phyloP scores from a whole-genome alignment of 164 flowering plant species.

The Kingdonia uniflora region DNA sequence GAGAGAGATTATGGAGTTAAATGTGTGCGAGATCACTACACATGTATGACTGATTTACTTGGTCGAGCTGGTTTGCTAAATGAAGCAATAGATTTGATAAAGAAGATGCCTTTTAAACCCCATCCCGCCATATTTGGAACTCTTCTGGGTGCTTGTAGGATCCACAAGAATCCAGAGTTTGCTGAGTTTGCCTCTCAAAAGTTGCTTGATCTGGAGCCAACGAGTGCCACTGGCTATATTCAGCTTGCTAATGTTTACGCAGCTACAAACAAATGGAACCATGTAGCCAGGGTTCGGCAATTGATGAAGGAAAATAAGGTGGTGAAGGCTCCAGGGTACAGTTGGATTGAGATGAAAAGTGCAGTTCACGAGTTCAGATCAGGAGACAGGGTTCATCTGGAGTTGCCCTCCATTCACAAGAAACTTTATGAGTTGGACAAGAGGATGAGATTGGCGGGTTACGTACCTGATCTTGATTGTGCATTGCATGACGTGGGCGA shows the following conservation, averaged over 20 bases:
- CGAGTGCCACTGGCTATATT: slow-evolving; percentile 34
- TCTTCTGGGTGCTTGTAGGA: slow-evolving; percentile 26
- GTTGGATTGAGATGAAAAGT: slow-evolving; percentile 63
- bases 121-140: slow-evolving; percentile 22
- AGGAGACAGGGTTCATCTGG: slow-evolving; percentile 48
- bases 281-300: slow-evolving; percentile 37
- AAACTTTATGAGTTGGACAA: slow-evolving; percentile 46
- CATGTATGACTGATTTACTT: slow-evolving; percentile 28
- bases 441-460: slow-evolving; percentile 52
- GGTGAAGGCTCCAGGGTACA: slow-evolving; percentile 58
- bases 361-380: slow-evolving; percentile 66
- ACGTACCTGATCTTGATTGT: slow-evolving; percentile 40
- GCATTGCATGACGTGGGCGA: slow-evolving; percentile 54
- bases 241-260: slow-evolving; percentile 74
- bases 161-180: slow-evolving; percentile 21
- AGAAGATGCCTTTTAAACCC: slow-evolving; percentile 19
- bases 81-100: slow-evolving; percentile 18
- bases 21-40: slow-evolving; percentile 20
- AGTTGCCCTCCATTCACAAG: slow-evolving; percentile 31
- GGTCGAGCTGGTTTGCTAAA: slow-evolving; percentile 25
- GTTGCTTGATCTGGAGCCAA: slow-evolving; percentile 17
- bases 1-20: slow-evolving; percentile 14
- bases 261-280: slow-evolving; percentile 38
- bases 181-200: slow-evolving; percentile 25
- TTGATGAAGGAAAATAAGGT: slow-evolving; percentile 48